phyloP scores from a whole-genome alignment of 1,284 basidiomycete species.

The Leccinum pachyderme region DNA sequence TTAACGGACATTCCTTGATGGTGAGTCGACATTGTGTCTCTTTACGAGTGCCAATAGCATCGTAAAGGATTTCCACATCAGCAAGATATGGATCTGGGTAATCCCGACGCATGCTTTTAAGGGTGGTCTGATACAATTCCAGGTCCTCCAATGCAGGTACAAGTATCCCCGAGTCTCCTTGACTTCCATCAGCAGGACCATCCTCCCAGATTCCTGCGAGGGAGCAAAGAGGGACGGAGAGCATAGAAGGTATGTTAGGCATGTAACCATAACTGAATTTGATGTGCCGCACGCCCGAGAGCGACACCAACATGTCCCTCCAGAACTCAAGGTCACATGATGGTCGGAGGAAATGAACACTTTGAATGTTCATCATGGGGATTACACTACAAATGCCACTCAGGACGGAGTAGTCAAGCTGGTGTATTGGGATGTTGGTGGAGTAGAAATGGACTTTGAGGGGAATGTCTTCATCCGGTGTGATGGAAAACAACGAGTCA shows the following conservation, averaged over 20 bases:
- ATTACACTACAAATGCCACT: background rate
- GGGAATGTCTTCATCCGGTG: background rate
- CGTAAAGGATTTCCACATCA: background rate
- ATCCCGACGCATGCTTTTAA: too few relatives aligned
- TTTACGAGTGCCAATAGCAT: background rate
- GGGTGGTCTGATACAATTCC: background rate
- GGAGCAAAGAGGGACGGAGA: background rate
- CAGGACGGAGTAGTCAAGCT: background rate
- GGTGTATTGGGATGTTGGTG: background rate
- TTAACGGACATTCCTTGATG: background rate
- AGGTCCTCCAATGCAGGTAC: background rate
- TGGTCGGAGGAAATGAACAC: background rate
- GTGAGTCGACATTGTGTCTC: background rate
- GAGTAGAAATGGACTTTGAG: background rate
- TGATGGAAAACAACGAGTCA: background rate
- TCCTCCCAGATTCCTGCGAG: background rate
- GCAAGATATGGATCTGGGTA: background rate
- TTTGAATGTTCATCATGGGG: background rate
- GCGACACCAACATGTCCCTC: background rate
- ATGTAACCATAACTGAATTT: background rate
- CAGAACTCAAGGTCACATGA: background rate
- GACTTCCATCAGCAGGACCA: background rate
- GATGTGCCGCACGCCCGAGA: background rate
- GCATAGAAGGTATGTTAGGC: background rate
- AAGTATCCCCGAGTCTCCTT: background rate